Percentiles rank a stretch among this genome's conserved stretches.
These are phyloP conservation scores for Calonectria ilicicola DNA, from an alignment of 2,329 filamentous ascomycete species.

Conservation along the genomic window DNA sequence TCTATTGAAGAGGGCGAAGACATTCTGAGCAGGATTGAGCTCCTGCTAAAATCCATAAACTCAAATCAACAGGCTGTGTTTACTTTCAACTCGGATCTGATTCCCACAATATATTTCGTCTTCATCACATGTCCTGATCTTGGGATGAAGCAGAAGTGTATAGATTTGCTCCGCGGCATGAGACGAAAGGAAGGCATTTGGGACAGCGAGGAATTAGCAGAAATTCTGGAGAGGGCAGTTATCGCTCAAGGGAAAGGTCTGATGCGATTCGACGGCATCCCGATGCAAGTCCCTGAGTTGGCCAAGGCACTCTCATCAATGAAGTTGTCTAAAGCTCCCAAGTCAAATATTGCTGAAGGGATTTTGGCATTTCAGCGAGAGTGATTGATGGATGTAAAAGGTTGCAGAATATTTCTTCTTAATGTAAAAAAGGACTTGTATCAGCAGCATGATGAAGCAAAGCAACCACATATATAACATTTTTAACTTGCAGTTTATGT, in stretches of 20 bases:
- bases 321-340: background rate
- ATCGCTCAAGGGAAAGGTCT: background rate
- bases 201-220: background rate
- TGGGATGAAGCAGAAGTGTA: background rate
- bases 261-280: background rate
- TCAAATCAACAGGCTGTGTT: background rate
- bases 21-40: background rate
- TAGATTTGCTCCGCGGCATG: background rate
- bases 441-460: too few relatives aligned
- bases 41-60: background rate
- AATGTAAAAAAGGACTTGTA: too few relatives aligned
- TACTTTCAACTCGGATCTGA: constrained; percentile 1
- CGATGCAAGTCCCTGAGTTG: background rate
- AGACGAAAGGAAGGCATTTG: background rate
- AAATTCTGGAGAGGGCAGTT: background rate
- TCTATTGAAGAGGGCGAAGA: background rate
- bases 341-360: background rate
- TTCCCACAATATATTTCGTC: background rate
- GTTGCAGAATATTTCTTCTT: too few relatives aligned
- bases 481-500: too few relatives aligned
- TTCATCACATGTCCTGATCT: background rate
- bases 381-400: too few relatives aligned
- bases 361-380: background rate
- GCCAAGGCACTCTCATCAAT: background rate
- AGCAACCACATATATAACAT: too few relatives aligned